phyloP scores from a whole-genome alignment of 306 rosid species.

The Trifolium repens region DNA sequence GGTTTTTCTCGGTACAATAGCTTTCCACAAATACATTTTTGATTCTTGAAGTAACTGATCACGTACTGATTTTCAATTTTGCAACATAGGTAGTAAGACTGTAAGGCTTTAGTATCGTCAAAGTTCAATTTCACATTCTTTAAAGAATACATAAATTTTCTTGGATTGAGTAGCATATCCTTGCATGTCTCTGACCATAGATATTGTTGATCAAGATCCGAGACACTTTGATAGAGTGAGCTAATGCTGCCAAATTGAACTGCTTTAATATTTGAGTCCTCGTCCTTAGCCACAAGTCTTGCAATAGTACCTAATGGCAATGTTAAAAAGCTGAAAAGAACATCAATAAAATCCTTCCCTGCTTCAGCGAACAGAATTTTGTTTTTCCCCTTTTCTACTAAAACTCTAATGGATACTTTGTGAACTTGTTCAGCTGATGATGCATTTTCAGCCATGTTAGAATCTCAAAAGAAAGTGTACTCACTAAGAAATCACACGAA shows the following conservation, averaged over 20 bases:
- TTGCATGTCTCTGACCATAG: background rate
- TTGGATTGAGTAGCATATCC: background rate
- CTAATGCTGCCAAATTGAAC: background rate
- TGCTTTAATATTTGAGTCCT: background rate
- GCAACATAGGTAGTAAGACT: too few relatives aligned
- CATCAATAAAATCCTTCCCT: background rate
- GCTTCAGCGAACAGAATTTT: background rate
- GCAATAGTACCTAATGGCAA: background rate
- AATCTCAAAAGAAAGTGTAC: too few relatives aligned
- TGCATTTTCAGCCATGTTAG: too few relatives aligned
- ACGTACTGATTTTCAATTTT: too few relatives aligned
- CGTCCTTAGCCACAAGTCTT: background rate
- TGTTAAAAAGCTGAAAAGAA: background rate
- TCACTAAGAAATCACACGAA: too few relatives aligned
- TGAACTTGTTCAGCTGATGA: background rate
- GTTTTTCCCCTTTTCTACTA: background rate
- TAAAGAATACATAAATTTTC: too few relatives aligned
- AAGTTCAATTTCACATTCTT: background rate
- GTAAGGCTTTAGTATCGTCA: background rate
- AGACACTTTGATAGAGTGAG: background rate
- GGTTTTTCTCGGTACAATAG: too few relatives aligned
- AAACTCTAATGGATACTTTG: background rate
- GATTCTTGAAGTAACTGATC: too few relatives aligned
- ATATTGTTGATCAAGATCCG: background rate
- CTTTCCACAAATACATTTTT: too few relatives aligned